Conservation (phyloP, 2,329 filamentous ascomycete genomes). For the Grosmannia huntii region DNA sequence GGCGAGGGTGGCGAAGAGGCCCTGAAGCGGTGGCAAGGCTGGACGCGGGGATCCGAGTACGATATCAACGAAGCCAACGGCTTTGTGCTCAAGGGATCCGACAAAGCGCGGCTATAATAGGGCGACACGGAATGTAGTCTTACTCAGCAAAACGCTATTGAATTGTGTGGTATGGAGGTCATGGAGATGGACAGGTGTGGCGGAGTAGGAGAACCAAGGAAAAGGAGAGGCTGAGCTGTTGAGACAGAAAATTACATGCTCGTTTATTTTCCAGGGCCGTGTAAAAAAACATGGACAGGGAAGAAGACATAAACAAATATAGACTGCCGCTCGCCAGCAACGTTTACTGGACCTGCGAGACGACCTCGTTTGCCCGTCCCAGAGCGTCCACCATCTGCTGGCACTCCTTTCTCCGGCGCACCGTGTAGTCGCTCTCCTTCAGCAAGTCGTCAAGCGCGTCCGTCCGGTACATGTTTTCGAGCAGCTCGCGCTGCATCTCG, state of each 20-base stretch:
- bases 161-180: neutral
- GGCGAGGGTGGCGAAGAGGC: slow-evolving; percentile 62
- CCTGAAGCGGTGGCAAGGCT: slow-evolving; percentile 62
- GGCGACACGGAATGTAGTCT: neutral
- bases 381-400: slow-evolving; percentile 98
- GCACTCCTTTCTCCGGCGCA: slow-evolving; percentile 91
- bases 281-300: neutral
- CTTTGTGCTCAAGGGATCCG: slow-evolving; percentile 34
- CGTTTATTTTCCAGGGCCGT: neutral
- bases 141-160: neutral
- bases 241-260: neutral
- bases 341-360: slow-evolving; percentile 58
- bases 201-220: neutral
- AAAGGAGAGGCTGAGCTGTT: neutral
- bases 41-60: slow-evolving; percentile 60
- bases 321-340: neutral
- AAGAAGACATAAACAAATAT: neutral
- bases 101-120: slow-evolving; percentile 19
- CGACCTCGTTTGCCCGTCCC: slow-evolving; percentile 83
- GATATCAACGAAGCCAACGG: slow-evolving; percentile 48
- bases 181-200: too few relatives aligned
- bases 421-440: slow-evolving; percentile 96
- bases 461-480: slow-evolving; percentile 94
- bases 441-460: slow-evolving; percentile 85
- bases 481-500: slow-evolving; percentile 93